A percentile compares a stretch with the other conserved stretches of the same genome.
phyloP scores from a whole-genome alignment of 1,139 yeast genomes.

The Geotrichum siamense region DNA sequence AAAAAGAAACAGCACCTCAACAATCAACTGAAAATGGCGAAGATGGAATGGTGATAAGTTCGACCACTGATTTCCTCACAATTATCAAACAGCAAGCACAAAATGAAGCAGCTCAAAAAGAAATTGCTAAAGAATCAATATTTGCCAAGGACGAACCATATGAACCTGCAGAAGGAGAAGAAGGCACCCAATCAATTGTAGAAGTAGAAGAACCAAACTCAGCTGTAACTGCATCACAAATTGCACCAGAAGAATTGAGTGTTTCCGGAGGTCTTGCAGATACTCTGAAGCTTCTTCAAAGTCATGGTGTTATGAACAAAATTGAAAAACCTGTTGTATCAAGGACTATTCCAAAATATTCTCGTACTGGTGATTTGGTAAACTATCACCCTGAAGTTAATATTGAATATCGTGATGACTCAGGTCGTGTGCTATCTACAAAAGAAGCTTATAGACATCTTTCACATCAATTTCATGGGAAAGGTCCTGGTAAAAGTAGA shows the following conservation, averaged over 20 bases:
- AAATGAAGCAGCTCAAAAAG: slow-evolving; percentile 19
- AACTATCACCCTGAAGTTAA: slow-evolving; percentile 60
- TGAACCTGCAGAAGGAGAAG: slow-evolving; percentile 16
- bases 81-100: slow-evolving; percentile 30
- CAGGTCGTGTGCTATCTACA: slow-evolving; percentile 55
- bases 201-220: slow-evolving; percentile 7
- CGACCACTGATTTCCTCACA: slow-evolving; percentile 51
- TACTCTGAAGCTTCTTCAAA: slow-evolving; percentile 48
- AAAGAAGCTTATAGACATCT: slow-evolving; percentile 81
- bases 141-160: slow-evolving; percentile 17
- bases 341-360: slow-evolving; percentile 29
- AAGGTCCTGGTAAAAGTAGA: slow-evolving; percentile 42
- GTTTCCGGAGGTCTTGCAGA: slow-evolving; percentile 51
- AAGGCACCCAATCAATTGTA: slow-evolving; percentile 14
- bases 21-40: slow-evolving; percentile 2
- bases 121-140: slow-evolving; percentile 9
- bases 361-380: slow-evolving; percentile 33
- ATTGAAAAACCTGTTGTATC: slow-evolving; percentile 13
- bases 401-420: slow-evolving; percentile 61
- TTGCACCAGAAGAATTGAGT: slow-evolving; percentile 29
- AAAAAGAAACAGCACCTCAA: slow-evolving; percentile 18
- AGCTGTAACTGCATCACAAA: slow-evolving; percentile 15
- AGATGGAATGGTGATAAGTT: slow-evolving; percentile 45
- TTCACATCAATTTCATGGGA: slow-evolving; percentile 85
- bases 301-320: slow-evolving; percentile 38